These are phyloP conservation scores for Jatropha curcas DNA, from an alignment of 345 rosid genomes.

Conservation along the genomic window DNA sequence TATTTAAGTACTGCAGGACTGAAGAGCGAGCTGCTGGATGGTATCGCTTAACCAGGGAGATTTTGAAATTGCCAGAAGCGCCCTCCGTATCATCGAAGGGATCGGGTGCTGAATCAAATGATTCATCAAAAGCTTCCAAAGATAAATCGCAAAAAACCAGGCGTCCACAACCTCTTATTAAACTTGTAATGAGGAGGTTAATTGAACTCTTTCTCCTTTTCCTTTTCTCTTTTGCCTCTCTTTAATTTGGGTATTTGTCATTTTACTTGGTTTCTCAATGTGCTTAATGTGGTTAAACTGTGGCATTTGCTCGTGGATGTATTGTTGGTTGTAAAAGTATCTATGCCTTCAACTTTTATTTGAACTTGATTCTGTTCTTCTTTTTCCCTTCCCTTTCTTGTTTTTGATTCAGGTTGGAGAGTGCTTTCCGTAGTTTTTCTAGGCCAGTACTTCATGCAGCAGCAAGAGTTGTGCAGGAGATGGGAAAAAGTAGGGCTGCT, in stretches of 20 bases:
- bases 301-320: not conserved
- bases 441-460: slow-evolving; percentile 99
- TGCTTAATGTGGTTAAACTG: not conserved
- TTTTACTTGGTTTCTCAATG: not conserved
- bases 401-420: slow-evolving; percentile 71
- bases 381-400: not conserved
- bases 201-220: slow-evolving; percentile 16
- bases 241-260: not conserved
- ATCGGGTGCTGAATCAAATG: slow-evolving; percentile 40
- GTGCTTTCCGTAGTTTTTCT: slow-evolving; percentile 98
- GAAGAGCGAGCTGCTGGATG: slow-evolving; percentile 99
- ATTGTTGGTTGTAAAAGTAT: slow-evolving; percentile 2
- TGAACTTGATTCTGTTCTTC: slow-evolving; percentile 6
- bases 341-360: not conserved
- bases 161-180: slow-evolving; percentile 96
- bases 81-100: slow-evolving; percentile 69
- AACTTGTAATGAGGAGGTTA: slow-evolving; percentile 98
- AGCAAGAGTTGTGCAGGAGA: slow-evolving; percentile 97
- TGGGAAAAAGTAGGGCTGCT: slow-evolving; percentile 98
- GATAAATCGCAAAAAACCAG: slow-evolving; percentile 85
- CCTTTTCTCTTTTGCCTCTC: not conserved
- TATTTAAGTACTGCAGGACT: slow-evolving; percentile 46
- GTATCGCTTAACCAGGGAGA: slow-evolving; percentile 97
- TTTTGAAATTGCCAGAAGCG: slow-evolving; percentile 92
- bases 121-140: slow-evolving; percentile 51